phyloP scores from a whole-genome alignment of 225 moss, liverwort and hornwort genomes.

The Bryum argenteum region DNA sequence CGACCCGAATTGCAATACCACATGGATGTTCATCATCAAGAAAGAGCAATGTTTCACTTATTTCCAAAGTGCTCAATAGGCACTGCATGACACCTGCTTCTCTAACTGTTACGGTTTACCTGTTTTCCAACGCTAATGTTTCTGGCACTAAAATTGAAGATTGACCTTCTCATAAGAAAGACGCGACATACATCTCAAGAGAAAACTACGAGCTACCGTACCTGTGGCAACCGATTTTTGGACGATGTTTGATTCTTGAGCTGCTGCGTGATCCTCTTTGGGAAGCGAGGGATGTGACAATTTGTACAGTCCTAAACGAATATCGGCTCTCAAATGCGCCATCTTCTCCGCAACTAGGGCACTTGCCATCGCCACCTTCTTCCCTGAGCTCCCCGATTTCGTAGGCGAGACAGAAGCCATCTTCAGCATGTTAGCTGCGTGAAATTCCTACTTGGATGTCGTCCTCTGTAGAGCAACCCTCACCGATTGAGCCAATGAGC shows the following conservation, averaged over 20 bases:
- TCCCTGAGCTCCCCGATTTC: conserved; percentile 41
- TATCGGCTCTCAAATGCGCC: conserved; percentile 45
- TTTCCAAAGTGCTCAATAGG: not conserved
- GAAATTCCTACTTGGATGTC: not conserved
- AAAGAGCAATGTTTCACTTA: not conserved
- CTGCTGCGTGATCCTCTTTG: conserved; percentile 26
- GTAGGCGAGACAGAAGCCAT: conserved; percentile 28
- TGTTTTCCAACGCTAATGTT: not conserved
- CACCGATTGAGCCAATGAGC: not conserved
- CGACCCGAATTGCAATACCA: too few relatives aligned
- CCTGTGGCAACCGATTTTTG: conserved; percentile 56
- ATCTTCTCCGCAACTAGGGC: conserved; percentile 45
- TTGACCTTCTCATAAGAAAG: not conserved
- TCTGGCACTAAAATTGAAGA: not conserved
- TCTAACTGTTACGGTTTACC: not conserved
- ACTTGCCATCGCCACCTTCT: conserved; percentile 38
- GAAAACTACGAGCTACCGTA: conserved; percentile 3
- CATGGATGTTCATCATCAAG: not conserved
- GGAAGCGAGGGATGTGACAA: conserved; percentile 36
- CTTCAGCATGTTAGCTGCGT: not conserved
- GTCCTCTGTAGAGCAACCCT: not conserved
- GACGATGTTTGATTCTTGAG: conserved; percentile 45
- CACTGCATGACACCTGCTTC: not conserved
- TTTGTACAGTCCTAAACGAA: conserved; percentile 41
- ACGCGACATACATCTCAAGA: not conserved